Percentiles rank a stretch among this genome's conserved stretches.
Evolutionary conservation across 2,329 filamentous ascomycete species (phyloP).

Genomic region (Zarea fungicola): DNA sequence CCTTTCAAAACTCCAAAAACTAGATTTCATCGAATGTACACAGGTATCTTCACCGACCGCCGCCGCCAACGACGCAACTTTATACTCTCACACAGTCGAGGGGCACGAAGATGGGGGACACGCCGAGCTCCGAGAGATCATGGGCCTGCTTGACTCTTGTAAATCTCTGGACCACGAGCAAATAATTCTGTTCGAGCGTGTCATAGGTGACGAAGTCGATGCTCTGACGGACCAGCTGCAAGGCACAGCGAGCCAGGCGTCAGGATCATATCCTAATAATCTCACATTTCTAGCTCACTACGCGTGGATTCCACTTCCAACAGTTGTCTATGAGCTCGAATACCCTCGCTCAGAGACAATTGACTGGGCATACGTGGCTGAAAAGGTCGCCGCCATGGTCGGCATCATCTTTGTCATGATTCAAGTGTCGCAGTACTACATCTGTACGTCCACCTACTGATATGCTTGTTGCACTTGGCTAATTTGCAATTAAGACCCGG

Average conservation of each 20-base stretch:
- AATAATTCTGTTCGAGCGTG: conserved; percentile 56
- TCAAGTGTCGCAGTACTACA: conserved; percentile 68
- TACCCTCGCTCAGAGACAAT: conserved; percentile 65
- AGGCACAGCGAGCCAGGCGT: conserved; percentile 50
- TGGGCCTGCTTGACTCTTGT: conserved; percentile 56
- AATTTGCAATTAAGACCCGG: conserved; percentile 45
- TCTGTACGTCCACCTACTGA: conserved; percentile 41
- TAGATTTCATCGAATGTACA: conserved; percentile 48
- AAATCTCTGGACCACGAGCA: conserved; percentile 57
- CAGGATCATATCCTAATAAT: conserved; percentile 61
- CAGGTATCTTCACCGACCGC: conserved; percentile 34
- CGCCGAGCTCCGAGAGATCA: too few species aligned
- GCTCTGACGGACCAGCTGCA: conserved; percentile 59
- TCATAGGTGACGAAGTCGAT: conserved; percentile 63
- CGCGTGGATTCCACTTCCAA: conserved; percentile 71
- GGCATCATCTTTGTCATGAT: conserved; percentile 76
- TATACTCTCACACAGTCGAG: too few species aligned
- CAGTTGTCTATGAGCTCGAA: conserved; percentile 72
- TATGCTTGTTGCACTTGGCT: background rate
- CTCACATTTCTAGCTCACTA: conserved; percentile 60
- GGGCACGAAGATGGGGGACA: too few species aligned
- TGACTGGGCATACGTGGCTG: conserved; percentile 69
- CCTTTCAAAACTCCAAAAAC: conserved; percentile 46
- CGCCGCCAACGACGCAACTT: background rate
- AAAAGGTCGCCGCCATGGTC: conserved; percentile 65